phyloP scores from a whole-genome alignment of 1,284 basidiomycete species.

The Irpex sp. region DNA sequence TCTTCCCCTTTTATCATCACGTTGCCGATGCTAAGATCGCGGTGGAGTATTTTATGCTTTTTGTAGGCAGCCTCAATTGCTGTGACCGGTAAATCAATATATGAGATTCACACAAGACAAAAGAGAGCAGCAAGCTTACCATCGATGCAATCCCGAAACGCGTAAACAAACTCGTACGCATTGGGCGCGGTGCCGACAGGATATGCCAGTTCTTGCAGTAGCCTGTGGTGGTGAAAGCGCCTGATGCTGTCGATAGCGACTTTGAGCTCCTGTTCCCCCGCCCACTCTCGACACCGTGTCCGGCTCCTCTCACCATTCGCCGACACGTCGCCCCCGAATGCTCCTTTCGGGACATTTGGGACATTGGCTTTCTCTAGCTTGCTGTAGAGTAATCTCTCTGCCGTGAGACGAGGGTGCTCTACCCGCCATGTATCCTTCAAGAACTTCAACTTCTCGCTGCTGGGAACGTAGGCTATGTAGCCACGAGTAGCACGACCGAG shows the following conservation, averaged over 20 bases:
- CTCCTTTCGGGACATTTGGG: not conserved
- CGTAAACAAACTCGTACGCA: not conserved
- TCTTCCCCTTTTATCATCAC: slow-evolving; percentile 8
- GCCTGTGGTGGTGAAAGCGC: not conserved
- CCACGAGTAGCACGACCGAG: not conserved
- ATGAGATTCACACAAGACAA: not conserved
- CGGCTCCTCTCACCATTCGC: not conserved
- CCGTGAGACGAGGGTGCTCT: not conserved
- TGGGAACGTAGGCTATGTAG: not conserved
- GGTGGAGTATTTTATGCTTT: slow-evolving; percentile 4
- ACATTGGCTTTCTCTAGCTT: not conserved
- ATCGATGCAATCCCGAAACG: not conserved
- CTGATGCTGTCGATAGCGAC: not conserved
- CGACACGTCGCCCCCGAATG: slow-evolving; percentile 2
- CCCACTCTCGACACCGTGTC: not conserved
- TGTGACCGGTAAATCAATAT: not conserved
- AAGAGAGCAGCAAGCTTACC: not conserved
- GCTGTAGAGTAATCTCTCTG: not conserved
- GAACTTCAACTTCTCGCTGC: not conserved
- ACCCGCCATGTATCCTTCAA: not conserved
- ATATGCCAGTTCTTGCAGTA: slow-evolving; percentile 3
- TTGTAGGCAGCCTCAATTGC: not conserved
- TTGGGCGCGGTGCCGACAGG: not conserved
- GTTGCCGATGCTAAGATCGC: slow-evolving; percentile 12
- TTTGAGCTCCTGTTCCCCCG: not conserved